Evolutionary conservation across 2,329 filamentous ascomycete genomes (phyloP).

Genomic region (Alternaria infectoria): DNA sequence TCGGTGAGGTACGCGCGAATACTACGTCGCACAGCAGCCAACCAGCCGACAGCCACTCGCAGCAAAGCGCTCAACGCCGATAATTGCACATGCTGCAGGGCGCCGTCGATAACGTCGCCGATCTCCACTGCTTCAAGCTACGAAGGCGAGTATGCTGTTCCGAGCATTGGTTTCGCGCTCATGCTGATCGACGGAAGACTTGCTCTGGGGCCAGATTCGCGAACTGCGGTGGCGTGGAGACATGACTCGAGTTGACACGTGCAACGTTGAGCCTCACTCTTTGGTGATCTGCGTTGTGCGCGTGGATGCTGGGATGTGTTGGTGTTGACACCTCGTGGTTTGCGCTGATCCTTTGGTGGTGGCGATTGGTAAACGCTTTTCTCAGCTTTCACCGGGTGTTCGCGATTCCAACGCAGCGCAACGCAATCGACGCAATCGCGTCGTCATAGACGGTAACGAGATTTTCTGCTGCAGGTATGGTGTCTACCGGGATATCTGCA

Average conservation of each 20-base stretch:
- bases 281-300: not conserved
- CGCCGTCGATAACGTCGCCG: not conserved
- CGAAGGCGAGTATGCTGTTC: not conserved
- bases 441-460: not conserved
- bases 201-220: not conserved
- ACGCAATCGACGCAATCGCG: not conserved
- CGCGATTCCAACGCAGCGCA: not conserved
- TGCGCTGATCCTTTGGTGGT: not conserved
- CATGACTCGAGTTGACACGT: not conserved
- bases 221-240: not conserved
- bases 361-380: not conserved
- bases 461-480: not conserved
- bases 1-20: not conserved
- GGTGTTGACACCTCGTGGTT: not conserved
- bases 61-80: not conserved
- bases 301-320: not conserved
- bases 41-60: not conserved
- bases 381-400: not conserved
- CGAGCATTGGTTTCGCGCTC: not conserved
- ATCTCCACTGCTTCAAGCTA: not conserved
- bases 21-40: slow-evolving; percentile 14
- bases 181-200: not conserved
- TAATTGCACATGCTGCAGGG: not conserved
- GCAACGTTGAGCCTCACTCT: slow-evolving; percentile 13
- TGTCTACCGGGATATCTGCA: not conserved